phyloP scores from a whole-genome alignment of 306 rosid genomes.

The Medicago ruthenica region DNA sequence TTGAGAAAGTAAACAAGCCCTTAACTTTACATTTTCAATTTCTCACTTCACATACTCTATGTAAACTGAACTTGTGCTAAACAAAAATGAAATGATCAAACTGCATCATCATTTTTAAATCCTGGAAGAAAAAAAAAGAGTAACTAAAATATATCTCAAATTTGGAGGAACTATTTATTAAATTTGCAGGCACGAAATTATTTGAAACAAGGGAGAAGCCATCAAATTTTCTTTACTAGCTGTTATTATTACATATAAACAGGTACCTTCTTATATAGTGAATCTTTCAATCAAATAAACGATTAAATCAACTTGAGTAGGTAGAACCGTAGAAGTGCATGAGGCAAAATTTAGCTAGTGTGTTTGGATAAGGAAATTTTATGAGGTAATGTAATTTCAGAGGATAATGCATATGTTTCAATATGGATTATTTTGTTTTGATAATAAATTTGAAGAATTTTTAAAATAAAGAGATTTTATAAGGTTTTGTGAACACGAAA shows the following conservation, averaged over 20 bases:
- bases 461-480: too few relatives aligned
- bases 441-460: too few relatives aligned
- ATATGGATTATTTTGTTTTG: too few relatives aligned
- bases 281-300: conserved; percentile 20
- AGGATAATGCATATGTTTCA: too few relatives aligned
- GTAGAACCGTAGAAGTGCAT: too few relatives aligned
- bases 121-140: neutral
- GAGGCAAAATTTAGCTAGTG: too few relatives aligned
- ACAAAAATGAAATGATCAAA: conserved; percentile 42
- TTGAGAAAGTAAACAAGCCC: neutral
- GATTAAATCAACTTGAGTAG: too few relatives aligned
- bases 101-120: conserved; percentile 37
- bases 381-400: too few relatives aligned
- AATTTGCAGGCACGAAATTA: conserved; percentile 37
- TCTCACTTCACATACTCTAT: neutral
- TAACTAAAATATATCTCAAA: conserved; percentile 20
- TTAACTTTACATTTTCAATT: neutral
- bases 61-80: conserved; percentile 23
- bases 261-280: conserved; percentile 7
- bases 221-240: conserved; percentile 30
- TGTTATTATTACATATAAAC: conserved; percentile 32
- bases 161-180: conserved; percentile 42
- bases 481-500: too few relatives aligned
- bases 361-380: too few relatives aligned
- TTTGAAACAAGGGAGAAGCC: conserved; percentile 31